Base-by-base conservation (phyloP, 495 filamentous ascomycete genomes). In the Alectoria sarmentosa region DNA sequence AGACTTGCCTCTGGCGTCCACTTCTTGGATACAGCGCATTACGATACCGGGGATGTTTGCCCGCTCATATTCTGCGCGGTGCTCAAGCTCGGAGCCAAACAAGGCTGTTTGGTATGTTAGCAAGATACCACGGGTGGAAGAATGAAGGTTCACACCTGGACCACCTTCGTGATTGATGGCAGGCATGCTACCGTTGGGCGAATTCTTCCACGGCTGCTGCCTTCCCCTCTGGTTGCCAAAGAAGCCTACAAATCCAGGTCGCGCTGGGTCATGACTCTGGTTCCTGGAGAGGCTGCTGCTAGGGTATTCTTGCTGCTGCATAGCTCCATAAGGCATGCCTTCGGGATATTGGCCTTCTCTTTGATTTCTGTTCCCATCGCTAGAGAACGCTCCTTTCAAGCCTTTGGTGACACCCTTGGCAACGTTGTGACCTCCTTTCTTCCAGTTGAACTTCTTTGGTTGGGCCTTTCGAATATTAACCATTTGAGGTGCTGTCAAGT, bases 401-500 rank as follows among this genome's bases (percentile, higher is more conserved):
- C 92, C 91, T 77, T 98, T 98, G 49, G 88, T 86, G 59, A 96
- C 90, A 67, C 92, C 92, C 76, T 97, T 96, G 42, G 92, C 91
- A 61, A 98, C 87, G 48, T 88, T 89, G 74, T 95, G 91, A 32
- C 90, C 90, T 36, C 91, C 92, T 74, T 95, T 96, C 82, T 96
- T 96, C 93, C 94, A 98, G 76, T 94, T 95, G 78, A 96, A 96
- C 73, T 96, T 96, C 77, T 91, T 96, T 38, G 87, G 85, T 73
- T 96, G 89, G 58, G 88, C 90, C 79, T 96, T 96, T 62, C 90
- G 86, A 69, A 97, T 92, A 71, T 91, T 94, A 66, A 96, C 87
- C 30, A 97, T 87, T 61, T 96, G 93, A 32, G 94, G 91, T 19
- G 91, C 89, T 52, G 86, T 77, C 41, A 91, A 79, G 62, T 92